Base-by-base conservation (phyloP, 1,139 yeast species). In the Blastobotrys persicus region DNA sequence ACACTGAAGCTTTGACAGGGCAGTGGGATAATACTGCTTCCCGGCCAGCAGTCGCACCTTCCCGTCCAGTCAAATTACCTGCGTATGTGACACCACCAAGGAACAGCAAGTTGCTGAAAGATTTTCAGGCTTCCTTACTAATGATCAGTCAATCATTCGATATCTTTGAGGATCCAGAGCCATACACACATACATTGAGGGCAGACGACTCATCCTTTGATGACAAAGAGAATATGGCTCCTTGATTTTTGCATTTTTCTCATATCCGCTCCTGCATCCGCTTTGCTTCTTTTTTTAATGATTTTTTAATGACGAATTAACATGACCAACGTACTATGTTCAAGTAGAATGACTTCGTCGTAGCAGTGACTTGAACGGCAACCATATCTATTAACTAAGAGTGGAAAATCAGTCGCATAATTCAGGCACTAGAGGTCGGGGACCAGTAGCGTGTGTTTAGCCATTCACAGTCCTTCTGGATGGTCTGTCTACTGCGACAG, bases 71-170 rank as follows among this genome's bases (percentile, higher is more conserved):
- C 12, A 37, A 37, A 18, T 12, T 37, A 14, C 41, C 41, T 18
- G 17, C 41, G 4, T 37, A 37, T 12, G 28, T 37, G 13, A 37
- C 41, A 5, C 41, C 41, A n/a, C 41, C 41, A n/a, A 26, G 41
- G 12, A 37, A 37, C 28, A 37, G 41, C 41, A 16, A 37, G 19
- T 28, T 37, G 16, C 26, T 37, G 13, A 7, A 37, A 19, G 19
- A 37, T 14, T 14, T 37, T 4, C 17, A 37, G 14, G n/a, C 28
- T 12, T 23, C 28, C 9, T 5, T 23, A 9, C 28, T 23, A 5
- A 23, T 23, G 28, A 5, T 23, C 5, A 23, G 28, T 9, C 12
- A 17, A 37, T 4, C 41, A 6, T 37, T 37, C 19, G 41, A 37
- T 14, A 37, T 37, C 13, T 37, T 18, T 18, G 41, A 37, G 11